A percentile compares a stretch with the other conserved stretches of the same genome.
Evolutionary conservation across 208 protist genomes (phyloP).

Genomic region (Trichomonas tenax): DNA sequence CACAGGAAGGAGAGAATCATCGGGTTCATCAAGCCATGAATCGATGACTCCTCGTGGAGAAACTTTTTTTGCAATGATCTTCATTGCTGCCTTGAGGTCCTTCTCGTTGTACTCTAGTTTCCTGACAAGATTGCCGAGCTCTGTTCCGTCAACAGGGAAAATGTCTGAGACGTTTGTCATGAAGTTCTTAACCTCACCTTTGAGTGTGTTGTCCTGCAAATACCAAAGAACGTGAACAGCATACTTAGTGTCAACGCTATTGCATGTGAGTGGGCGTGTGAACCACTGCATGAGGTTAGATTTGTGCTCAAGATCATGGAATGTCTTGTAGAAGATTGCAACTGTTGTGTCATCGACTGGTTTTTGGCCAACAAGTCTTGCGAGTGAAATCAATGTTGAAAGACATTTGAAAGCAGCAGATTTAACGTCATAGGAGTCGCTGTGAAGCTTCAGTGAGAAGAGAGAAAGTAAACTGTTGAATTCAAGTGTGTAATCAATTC

Average conservation of each 20-base stretch:
- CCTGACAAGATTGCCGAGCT: neutral
- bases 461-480: neutral
- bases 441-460: neutral
- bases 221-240: slow-evolving; percentile 3
- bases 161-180: neutral
- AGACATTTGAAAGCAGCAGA: neutral
- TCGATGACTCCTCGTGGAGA: neutral
- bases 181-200: neutral
- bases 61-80: neutral
- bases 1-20: neutral
- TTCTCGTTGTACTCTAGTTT: neutral
- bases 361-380: neutral
- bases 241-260: neutral
- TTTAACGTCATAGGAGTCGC: neutral
- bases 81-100: neutral
- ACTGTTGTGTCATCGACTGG: neutral
- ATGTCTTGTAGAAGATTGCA: neutral
- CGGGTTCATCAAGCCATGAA: neutral
- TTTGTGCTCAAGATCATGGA: neutral
- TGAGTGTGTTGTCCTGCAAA: neutral
- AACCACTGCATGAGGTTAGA: neutral
- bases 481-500: neutral
- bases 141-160: neutral
- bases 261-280: neutral
- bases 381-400: neutral